Evolutionary conservation across 1,139 yeast species (phyloP), one percentile per base, ranked within the genome.

Genomic region (Geotrichum citri-aurantii): DNA sequence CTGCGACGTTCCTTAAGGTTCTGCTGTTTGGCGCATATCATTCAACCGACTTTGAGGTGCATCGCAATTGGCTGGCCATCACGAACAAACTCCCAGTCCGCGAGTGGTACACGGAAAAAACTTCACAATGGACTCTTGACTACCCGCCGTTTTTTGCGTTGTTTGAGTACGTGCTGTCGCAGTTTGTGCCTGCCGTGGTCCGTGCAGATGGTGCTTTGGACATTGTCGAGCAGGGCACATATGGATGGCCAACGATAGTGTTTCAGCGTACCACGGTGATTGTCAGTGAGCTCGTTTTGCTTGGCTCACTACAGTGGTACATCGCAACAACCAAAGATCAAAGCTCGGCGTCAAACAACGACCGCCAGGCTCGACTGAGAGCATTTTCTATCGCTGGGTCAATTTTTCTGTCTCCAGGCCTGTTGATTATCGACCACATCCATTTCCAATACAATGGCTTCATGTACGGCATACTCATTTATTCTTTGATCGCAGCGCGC

Each of bases 81-180:
- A 93, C 99, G 2, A 75, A 84, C 66, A 80, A 79, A n/a, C 73
- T 92, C 42, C 98, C 98, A 0, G 59, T 92, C 17, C 75, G 75
- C 12, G 71, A 86, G 59, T 93, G 99, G 99, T 93, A 93, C 69
- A 71, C 78, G 51, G 97, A 93, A 67, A 74, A 79, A 27, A 91
- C 96, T 0, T 86, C 89, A 48, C 93, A 88, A 69, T 93, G 99
- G 98, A 93, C 99, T 0, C 75, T 95, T 55, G 99, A 93, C 73
- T 93, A 93, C 73, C 99, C 99, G 5, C 99, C 99, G 0, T 89
- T 91, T 69, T 93, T 93, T 72, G 99, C 99, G 0, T 91, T 90
- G 71, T 92, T 93, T 67, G 99, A 93, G 71, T 90, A 92, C 87
- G 48, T 79, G 1, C 71, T 93, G 58, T 80, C 96, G 0, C 84